Percentiles rank a stretch among this genome's conserved stretches.
Evolutionary conservation across 805 yeast species (phyloP).

Genomic region (Candida yuanshanica): DNA sequence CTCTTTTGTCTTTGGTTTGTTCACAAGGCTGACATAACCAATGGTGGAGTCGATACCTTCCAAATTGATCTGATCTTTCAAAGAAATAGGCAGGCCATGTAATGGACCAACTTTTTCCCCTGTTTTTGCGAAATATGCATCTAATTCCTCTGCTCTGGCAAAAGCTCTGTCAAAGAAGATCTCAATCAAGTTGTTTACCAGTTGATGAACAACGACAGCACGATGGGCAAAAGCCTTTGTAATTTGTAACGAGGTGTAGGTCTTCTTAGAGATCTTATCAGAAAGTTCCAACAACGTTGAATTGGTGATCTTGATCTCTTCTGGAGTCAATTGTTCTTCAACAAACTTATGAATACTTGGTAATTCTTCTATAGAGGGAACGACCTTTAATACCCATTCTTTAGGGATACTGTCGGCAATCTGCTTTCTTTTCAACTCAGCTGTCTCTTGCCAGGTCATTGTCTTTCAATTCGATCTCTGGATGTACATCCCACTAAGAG

Average conservation of each 20-base stretch:
- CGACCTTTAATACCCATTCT: conserved; percentile 19
- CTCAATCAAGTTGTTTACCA: conserved; percentile 53
- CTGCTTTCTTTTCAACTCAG: conserved; percentile 10
- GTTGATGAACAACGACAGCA: conserved; percentile 58
- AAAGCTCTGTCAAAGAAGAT: conserved; percentile 61
- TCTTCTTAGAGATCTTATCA: conserved; percentile 17
- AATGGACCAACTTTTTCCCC: conserved; percentile 55
- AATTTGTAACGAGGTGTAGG: conserved; percentile 24
- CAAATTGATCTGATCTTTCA: conserved; percentile 57
- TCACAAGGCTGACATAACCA: conserved; percentile 43
- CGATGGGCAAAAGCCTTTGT: conserved; percentile 24
- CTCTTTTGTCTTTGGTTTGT: conserved; percentile 6
- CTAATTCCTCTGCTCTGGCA: conserved; percentile 47
- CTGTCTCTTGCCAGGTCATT: conserved; percentile 15
- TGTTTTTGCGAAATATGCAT: conserved; percentile 40
- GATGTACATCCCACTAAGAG: neutral
- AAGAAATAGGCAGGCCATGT: conserved; percentile 63
- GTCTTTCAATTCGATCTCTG: neutral
- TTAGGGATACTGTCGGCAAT: conserved; percentile 11
- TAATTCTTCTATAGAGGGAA: conserved; percentile 13
- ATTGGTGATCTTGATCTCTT: conserved; percentile 16
- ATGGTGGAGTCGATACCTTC: conserved; percentile 50
- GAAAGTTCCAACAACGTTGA: conserved; percentile 7
- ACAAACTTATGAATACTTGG: conserved; percentile 15
- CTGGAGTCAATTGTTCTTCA: conserved; percentile 10